Evolutionary conservation across 2,329 filamentous ascomycete genomes (phyloP), one percentile per base, ranked within the genome.

Genomic region (Endocalyx cinctus): DNA sequence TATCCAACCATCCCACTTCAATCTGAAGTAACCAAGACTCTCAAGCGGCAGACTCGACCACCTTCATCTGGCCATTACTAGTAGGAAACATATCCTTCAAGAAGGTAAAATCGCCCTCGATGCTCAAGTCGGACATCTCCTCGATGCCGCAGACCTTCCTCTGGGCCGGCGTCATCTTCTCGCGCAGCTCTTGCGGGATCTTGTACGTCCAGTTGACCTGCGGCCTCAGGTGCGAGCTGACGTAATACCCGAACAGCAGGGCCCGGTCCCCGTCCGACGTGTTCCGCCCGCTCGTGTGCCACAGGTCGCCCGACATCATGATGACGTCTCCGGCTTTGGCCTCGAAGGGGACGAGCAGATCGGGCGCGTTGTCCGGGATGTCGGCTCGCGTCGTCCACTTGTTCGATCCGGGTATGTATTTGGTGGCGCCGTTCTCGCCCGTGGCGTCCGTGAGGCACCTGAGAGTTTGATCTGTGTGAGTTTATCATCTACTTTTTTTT

Each of bases 151-250:
- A n/a, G n/a, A n/a, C n/a, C n/a, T n/a, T n/a, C n/a, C n/a, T n/a
- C n/a, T n/a, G n/a, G n/a, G n/a, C n/a, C n/a, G n/a, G n/a, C n/a
- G n/a, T n/a, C n/a, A n/a, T n/a, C n/a, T n/a, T n/a, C n/a, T n/a
- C n/a, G n/a, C n/a, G n/a, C n/a, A n/a, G n/a, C n/a, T n/a, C n/a
- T n/a, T n/a, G n/a, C n/a, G 50, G 44, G 27, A 59, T 27, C 28
- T 46, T 52, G 7, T 51, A 52, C 0, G 46, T 52, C 54, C 55
- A 58, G 38, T 59, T 58, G 17, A 56, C 48, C 43, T 58, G 54
- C 18, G 52, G 52, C 12, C 52, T 35, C 28, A 57, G 32, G 32
- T 52, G 54, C 2, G 48, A 40, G 17, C 42, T 45, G 25, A 52
- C 54, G 38, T 59, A 59, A 27, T 52, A 55, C 10, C 48, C 54